Base-by-base conservation (phyloP, 1,139 yeast species). In the Hansenula sp. region DNA sequence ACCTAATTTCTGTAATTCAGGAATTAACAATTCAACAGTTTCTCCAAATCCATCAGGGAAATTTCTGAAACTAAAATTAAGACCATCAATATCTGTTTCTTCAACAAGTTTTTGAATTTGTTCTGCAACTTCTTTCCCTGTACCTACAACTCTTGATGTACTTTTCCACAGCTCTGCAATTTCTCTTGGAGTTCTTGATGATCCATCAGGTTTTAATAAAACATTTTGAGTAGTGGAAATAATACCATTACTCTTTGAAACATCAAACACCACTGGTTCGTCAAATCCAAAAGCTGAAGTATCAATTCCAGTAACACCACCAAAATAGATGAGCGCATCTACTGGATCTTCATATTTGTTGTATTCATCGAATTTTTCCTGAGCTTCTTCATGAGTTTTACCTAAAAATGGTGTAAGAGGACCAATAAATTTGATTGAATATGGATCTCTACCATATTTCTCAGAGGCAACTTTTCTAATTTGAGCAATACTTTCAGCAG, bases 51-150 rank as follows among this genome's bases (percentile, higher is more conserved):
- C 46, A 16, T 56, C 59, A 6, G 67, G 66, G 12, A 56, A 38
- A 4, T 54, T 44, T 5, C 62, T 59, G 41, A 59, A 57, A 9
- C 61, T 53, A 32, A 62, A 51, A 38, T 62, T 62, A 47, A 61
- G 61, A 7, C 67, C 67, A 42, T 62, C 67, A 16, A 62, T 52
- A 30, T 57, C 65, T 9, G 61, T 52, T 20, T 53, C 47, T n/a
- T 60, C 62, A 9, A 58, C 60, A 64, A 66, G 62, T 27, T 49
- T 46, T 29, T 59, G 58, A 18, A 62, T 46, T 20, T 51, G 48
- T 27, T 60, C 56, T 6, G 64, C 64, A n/a, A 61, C 62, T 28
- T 55, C 56, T 20, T 51, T 42, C 2, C 60, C 51, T 1, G 65
- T 53, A 2, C 67, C 66, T 22, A 57, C 48, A 31, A 59, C 40